phyloP scores from a whole-genome alignment of 2,329 filamentous ascomycete genomes.

The Calonectria hawksworthii region DNA sequence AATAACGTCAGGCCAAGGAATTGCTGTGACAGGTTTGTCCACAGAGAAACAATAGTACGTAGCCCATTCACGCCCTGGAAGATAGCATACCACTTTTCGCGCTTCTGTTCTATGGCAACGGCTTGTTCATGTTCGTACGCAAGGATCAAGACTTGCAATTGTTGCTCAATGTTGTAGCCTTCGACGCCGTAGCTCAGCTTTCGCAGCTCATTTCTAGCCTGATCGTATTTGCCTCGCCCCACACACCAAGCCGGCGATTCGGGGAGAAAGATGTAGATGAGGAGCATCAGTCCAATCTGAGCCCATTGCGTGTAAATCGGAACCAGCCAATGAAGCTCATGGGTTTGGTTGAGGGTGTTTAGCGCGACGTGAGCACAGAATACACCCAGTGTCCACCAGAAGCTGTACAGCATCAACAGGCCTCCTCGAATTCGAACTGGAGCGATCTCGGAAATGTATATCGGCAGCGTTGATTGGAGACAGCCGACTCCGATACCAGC shows the following conservation, averaged over 20 bases:
- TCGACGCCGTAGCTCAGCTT: conserved; percentile 43
- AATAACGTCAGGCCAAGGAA: conserved; percentile 35
- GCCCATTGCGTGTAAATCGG: conserved; percentile 62
- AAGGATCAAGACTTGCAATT: conserved; percentile 41
- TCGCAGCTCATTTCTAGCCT: conserved; percentile 22
- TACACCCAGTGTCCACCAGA: conserved; percentile 61
- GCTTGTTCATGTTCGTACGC: conserved; percentile 43
- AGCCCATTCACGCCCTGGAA: conserved; percentile 48
- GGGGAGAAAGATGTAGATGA: conserved; percentile 55
- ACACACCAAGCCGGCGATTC: conserved; percentile 58
- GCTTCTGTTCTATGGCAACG: conserved; percentile 38
- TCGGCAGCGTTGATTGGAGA: conserved; percentile 57
- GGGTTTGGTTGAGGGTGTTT: conserved; percentile 47
- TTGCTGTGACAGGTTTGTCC: conserved; percentile 43
- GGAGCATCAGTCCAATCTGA: conserved; percentile 56
- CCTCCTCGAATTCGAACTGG: conserved; percentile 57
- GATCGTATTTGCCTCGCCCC: conserved; percentile 28
- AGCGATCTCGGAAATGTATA: conserved; percentile 58
- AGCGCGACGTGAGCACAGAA: conserved; percentile 59
- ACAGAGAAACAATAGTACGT: conserved; percentile 48
- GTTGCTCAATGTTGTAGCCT: conserved; percentile 47
- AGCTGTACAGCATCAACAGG: conserved; percentile 56
- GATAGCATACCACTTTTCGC: conserved; percentile 46
- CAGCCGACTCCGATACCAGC: conserved; percentile 58
- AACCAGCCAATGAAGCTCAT: conserved; percentile 53